Evolutionary conservation across 805 yeast genomes (phyloP).

Genomic region (Lipomyces mesembrius): DNA sequence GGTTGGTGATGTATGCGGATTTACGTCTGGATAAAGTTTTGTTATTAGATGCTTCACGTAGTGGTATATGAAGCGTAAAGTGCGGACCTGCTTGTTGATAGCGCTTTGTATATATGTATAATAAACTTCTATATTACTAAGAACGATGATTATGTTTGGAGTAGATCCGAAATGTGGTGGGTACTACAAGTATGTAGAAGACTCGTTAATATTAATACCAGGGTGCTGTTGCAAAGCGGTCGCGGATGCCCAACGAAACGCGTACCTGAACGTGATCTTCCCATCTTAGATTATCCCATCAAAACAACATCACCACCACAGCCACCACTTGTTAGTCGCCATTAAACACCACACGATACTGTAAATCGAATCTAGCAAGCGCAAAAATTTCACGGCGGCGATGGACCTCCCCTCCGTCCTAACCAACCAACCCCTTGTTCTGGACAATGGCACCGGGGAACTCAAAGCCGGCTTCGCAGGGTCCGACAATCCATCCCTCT

Average conservation of each 20-base stretch:
- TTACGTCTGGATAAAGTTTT: background rate
- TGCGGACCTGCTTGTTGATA: background rate
- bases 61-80: background rate
- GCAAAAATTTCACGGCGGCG: constrained; percentile 1
- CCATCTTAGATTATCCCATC: too few species aligned
- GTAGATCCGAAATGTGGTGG: background rate
- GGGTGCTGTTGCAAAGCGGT: too few species aligned
- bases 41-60: background rate
- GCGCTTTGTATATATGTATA: constrained; percentile 4
- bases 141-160: too few species aligned
- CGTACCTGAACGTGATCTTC: too few species aligned
- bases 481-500: constrained; percentile 74
- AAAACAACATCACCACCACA: background rate
- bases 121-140: background rate
- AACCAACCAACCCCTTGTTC: constrained; percentile 71
- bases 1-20: too few species aligned
- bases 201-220: too few species aligned
- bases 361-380: background rate
- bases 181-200: too few species aligned
- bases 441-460: constrained; percentile 85
- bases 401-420: constrained; percentile 30
- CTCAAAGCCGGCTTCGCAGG: constrained; percentile 94
- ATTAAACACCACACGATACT: background rate
- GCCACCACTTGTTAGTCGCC: background rate
- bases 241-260: too few species aligned